A percentile compares a stretch with the other conserved stretches of the same genome.
Conservation (phyloP, 306 rosid species). For the Trichosanthes truncata region DNA sequence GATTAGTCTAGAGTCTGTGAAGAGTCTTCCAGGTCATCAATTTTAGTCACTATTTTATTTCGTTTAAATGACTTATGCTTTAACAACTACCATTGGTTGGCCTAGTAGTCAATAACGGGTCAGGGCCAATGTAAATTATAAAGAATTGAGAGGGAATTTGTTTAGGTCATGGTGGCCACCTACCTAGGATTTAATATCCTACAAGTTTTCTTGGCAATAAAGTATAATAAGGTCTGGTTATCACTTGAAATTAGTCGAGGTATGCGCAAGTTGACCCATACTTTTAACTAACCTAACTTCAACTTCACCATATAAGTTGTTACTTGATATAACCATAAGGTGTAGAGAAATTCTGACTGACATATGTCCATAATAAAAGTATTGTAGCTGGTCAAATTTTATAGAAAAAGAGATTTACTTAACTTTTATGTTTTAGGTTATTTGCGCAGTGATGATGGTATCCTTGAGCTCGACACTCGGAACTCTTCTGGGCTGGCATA, state of each 20-base stretch:
- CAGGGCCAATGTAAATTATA: no score
- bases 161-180: background rate
- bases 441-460: slow-evolving; percentile 33
- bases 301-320: background rate
- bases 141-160: background rate
- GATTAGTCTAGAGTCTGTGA: background rate
- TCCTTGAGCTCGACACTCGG: slow-evolving; percentile 47
- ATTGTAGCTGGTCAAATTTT: background rate
- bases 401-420: background rate
- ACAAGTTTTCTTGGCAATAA: no score
- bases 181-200: no score
- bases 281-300: background rate
- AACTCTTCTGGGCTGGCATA: slow-evolving; percentile 74
- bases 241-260: no score
- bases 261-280: background rate
- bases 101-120: no score
- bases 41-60: background rate
- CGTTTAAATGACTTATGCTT: background rate
- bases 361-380: background rate
- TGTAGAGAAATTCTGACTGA: background rate
- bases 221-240: no score
- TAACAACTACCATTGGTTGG: background rate
- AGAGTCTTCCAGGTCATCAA: background rate
- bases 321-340: background rate
- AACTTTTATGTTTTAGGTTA: slow-evolving; percentile 30